phyloP scores from a whole-genome alignment of 2,329 filamentous ascomycete species.

The Metarhizium rileyi region DNA sequence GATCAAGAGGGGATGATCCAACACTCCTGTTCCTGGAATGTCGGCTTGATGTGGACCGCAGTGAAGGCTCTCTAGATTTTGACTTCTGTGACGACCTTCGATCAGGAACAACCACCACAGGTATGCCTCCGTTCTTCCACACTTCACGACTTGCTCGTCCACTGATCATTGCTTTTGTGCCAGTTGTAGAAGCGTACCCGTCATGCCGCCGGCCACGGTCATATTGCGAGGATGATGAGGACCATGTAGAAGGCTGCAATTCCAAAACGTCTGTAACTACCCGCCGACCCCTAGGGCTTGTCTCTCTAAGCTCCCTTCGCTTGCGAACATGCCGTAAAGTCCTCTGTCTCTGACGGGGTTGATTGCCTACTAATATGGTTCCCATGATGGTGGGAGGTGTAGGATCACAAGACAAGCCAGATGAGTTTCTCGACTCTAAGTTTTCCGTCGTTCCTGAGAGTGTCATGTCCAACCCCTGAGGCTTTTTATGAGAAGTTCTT shows the following conservation, averaged over 20 bases:
- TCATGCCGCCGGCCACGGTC: constrained; percentile 26
- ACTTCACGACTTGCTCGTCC: constrained; percentile 48
- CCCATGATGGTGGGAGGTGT: constrained; percentile 47
- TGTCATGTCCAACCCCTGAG: constrained; percentile 20
- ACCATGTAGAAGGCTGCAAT: constrained; percentile 14
- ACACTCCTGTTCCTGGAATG: constrained; percentile 44
- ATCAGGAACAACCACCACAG: constrained; percentile 52
- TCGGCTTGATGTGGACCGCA: constrained; percentile 52
- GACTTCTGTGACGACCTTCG: constrained; percentile 44
- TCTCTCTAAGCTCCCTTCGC: constrained; percentile 39
- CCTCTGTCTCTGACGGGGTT: constrained; percentile 33
- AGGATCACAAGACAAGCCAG: constrained; percentile 45
- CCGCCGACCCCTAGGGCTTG: constrained; percentile 14
- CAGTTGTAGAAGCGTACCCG: constrained; percentile 39
- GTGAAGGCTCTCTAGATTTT: constrained; percentile 43
- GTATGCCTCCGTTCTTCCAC: constrained; percentile 49
- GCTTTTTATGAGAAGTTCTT: constrained; percentile 9
- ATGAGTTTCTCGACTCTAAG: constrained; percentile 39
- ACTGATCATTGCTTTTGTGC: constrained; percentile 41
- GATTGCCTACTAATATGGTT: constrained; percentile 44
- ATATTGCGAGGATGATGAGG: constrained; percentile 17
- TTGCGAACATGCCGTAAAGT: constrained; percentile 55
- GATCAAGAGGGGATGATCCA: constrained; percentile 35
- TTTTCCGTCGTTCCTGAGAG: constrained; percentile 29
- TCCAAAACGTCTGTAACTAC: constrained; percentile 7